Evolutionary conservation across 202 grass and related monocot species (phyloP).

Genomic region (Hordeum pubiflorum): DNA sequence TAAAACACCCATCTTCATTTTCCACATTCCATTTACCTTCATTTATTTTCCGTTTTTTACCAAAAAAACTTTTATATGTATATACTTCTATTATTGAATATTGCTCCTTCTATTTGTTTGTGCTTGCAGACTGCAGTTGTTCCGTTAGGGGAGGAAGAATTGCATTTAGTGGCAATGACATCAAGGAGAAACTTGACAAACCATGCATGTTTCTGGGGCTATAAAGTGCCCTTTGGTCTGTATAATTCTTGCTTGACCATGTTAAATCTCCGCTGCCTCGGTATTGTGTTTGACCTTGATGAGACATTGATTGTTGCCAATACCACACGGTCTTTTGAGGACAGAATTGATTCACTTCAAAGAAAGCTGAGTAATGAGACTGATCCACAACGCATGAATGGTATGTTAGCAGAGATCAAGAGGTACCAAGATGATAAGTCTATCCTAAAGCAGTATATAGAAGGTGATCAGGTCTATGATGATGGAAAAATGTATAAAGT

Average conservation of each 20-base stretch:
- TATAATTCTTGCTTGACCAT: conserved; percentile 83
- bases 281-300: conserved; percentile 96
- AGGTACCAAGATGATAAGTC: conserved; percentile 89
- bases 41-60: neutral
- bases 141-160: conserved; percentile 65
- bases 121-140: conserved; percentile 81
- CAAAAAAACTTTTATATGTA: conserved; percentile 3
- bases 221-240: conserved; percentile 59
- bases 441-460: conserved; percentile 90
- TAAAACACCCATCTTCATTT: neutral
- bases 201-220: conserved; percentile 89
- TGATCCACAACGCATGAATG: conserved; percentile 64
- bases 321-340: conserved; percentile 82
- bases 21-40: neutral
- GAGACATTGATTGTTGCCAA: conserved; percentile 93
- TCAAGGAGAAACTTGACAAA: conserved; percentile 50
- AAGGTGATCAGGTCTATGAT: conserved; percentile 75
- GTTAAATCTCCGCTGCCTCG: conserved; percentile 86
- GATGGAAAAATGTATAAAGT: conserved; percentile 83
- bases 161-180: conserved; percentile 95
- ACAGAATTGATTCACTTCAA: conserved; percentile 86
- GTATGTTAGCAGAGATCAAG: conserved; percentile 91
- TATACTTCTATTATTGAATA: neutral
- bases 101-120: conserved; percentile 1
- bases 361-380: conserved; percentile 86